A percentile compares a stretch with the other conserved stretches of the same genome.
Evolutionary conservation across 257 asterid species (phyloP).

Genomic region (Forsythia suspensa): DNA sequence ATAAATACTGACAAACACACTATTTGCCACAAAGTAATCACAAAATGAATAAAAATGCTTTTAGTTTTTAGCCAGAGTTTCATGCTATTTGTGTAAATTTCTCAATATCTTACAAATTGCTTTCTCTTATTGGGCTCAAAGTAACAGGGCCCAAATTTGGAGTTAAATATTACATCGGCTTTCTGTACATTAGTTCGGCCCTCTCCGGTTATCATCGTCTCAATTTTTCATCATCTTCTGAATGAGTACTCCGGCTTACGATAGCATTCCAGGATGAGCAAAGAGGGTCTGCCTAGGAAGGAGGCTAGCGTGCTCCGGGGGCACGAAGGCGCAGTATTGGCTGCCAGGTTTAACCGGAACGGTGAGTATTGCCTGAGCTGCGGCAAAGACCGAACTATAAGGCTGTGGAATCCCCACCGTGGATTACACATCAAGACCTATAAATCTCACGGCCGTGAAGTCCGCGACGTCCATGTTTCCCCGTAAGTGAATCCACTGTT

Average conservation of each 20-base stretch:
- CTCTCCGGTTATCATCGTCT: neutral
- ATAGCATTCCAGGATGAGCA: constrained; percentile 34
- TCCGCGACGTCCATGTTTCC: constrained; percentile 89
- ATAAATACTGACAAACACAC: too few relatives aligned
- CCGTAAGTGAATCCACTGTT: constrained; percentile 32
- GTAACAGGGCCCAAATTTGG: neutral
- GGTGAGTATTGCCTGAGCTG: constrained; percentile 94
- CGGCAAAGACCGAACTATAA: constrained; percentile 93
- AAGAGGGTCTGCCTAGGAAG: constrained; percentile 52
- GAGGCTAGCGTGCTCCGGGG: constrained; percentile 80
- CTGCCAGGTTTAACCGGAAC: constrained; percentile 85
- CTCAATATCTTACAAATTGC: too few relatives aligned
- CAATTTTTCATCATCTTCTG: neutral
- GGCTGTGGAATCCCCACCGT: constrained; percentile 97
- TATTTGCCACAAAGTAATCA: too few relatives aligned
- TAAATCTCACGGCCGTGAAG: constrained; percentile 94
- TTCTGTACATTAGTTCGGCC: neutral
- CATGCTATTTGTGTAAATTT: too few relatives aligned
- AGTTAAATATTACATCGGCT: neutral
- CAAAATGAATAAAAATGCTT: too few relatives aligned
- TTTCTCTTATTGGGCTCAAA: neutral
- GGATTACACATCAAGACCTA: constrained; percentile 90
- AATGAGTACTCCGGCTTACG: neutral
- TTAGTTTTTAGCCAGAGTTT: too few relatives aligned
- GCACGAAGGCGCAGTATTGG: constrained; percentile 92